A percentile compares a stretch with the other conserved stretches of the same genome.
Evolutionary conservation across 805 yeast genomes (phyloP).

Genomic region (Saccharomyces kudriavzevii): DNA sequence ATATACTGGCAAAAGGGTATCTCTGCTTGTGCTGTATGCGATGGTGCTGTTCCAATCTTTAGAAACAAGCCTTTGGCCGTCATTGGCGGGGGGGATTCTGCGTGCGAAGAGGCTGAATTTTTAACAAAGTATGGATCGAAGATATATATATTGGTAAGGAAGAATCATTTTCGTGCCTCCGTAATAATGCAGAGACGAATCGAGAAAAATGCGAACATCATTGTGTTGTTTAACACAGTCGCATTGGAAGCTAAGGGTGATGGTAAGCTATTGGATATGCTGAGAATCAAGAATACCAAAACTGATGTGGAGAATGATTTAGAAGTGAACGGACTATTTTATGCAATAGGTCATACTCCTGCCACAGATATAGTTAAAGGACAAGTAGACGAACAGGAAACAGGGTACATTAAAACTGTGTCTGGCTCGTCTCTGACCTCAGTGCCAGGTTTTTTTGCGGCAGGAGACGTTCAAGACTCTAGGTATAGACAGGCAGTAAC

Average conservation of each 20-base stretch:
- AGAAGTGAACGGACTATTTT: constrained; percentile 84
- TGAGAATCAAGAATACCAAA: constrained; percentile 61
- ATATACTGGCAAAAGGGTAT: constrained; percentile 98
- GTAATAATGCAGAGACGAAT: constrained; percentile 95
- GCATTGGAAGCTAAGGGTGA: constrained; percentile 88
- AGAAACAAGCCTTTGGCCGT: constrained; percentile 97
- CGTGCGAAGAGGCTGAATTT: constrained; percentile 97
- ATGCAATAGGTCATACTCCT: constrained; percentile 96
- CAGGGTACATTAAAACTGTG: constrained; percentile 79
- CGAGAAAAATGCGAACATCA: constrained; percentile 73
- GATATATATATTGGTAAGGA: constrained; percentile 87
- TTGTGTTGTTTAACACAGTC: constrained; percentile 79
- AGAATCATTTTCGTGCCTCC: constrained; percentile 90
- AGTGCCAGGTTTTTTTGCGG: constrained; percentile 88
- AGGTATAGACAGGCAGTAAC: constrained; percentile 97
- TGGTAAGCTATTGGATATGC: constrained; percentile 66
- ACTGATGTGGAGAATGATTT: constrained; percentile 63
- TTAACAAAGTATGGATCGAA: constrained; percentile 96
- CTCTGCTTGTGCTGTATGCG: constrained; percentile 99
- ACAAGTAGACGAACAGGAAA: constrained; percentile 77
- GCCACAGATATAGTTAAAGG: constrained; percentile 76
- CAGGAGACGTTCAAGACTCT: constrained; percentile 98
- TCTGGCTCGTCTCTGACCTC: constrained; percentile 88
- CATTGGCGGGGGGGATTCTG: constrained; percentile 98
- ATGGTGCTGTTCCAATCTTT: constrained; percentile 98